Evolutionary conservation across 164 flowering plant species (phyloP), one percentile per base, ranked within the genome.

Genomic region (Berberis vulgaris): DNA sequence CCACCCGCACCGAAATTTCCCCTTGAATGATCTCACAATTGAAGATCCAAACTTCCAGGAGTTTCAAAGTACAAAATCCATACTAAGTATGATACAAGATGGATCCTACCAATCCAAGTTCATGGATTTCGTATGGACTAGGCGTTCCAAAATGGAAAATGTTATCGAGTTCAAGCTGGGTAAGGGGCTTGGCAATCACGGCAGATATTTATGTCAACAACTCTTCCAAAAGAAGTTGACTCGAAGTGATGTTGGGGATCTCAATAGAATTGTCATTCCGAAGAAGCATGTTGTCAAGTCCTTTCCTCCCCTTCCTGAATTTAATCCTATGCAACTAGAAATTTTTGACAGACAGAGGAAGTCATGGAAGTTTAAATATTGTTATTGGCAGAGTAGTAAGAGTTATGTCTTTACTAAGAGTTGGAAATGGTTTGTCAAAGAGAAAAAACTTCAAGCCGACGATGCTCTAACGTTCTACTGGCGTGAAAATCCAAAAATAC

Each of bases 231-330:
- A 92, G 81, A 92, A 86, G 74, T 73, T 92, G 38, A 92, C 98
- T 1, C 93, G 91, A 5, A 92, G 95, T 59, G 98, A 92, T 62
- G 96, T 92, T 2, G 87, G 98, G 4, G 87, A 87, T 77, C 84
- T 92, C 0, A 92, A 89, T 52, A 73, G 96, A 53, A 86, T 89
- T 39, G 95, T 91, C 6, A 89, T 91, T n/a, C 96, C 96, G 0
- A 92, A 85, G 72, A 86, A 83, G 54, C 79, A 78, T 52, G 98
- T 95, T 1, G 46, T 74, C 1, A 79, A 77, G 64, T 75, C 75
- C 74, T 89, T 92, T 13, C 83, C 85, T 4, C 50, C 9, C 1
- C 70, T 80, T 44, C 38, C 72, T 1, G 78, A 64, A 49, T 58
- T 47, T 11, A 57, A 49, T 54, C 41, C 13, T 2, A 26, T 68